These are phyloP conservation scores for Hortaea werneckii DNA, from an alignment of 2,329 filamentous ascomycete genomes.

Conservation along the genomic window DNA sequence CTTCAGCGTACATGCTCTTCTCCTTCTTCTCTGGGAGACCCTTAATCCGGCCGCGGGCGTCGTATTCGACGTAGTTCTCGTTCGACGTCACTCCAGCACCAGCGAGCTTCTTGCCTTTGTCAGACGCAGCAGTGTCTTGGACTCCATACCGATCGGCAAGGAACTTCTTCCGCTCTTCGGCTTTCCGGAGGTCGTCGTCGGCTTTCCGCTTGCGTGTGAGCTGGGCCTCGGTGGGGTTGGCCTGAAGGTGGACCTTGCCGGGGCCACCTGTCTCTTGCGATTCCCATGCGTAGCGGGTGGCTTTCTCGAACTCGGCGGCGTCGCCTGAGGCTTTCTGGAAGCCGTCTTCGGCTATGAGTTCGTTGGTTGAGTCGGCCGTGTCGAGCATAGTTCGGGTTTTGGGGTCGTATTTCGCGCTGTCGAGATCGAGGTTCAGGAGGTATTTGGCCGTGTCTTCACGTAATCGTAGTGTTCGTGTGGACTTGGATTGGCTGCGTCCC, in stretches of 20 bases:
- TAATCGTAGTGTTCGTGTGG: slow-evolving; percentile 80
- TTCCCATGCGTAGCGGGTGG: slow-evolving; percentile 90
- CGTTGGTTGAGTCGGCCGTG: slow-evolving; percentile 65
- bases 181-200: slow-evolving; percentile 61
- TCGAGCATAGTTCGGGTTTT: slow-evolving; percentile 90
- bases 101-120: slow-evolving; percentile 47
- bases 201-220: slow-evolving; percentile 69
- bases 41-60: slow-evolving; percentile 81
- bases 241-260: slow-evolving; percentile 79
- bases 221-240: slow-evolving; percentile 90
- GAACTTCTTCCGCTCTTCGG: slow-evolving; percentile 56
- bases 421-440: slow-evolving; percentile 83
- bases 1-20: slow-evolving; percentile 86
- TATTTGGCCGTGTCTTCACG: slow-evolving; percentile 98
- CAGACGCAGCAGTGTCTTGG: slow-evolving; percentile 46
- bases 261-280: slow-evolving; percentile 73
- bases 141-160: slow-evolving; percentile 76
- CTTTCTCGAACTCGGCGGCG: slow-evolving; percentile 82
- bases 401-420: slow-evolving; percentile 95
- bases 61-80: slow-evolving; percentile 87
- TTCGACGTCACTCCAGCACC: slow-evolving; percentile 65
- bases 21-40: slow-evolving; percentile 66
- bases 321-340: slow-evolving; percentile 84
- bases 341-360: slow-evolving; percentile 82
- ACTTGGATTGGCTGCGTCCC: slow-evolving; percentile 84